Conservation (phyloP, 352 stramenopile species). For the Phytopythium aichiense region DNA sequence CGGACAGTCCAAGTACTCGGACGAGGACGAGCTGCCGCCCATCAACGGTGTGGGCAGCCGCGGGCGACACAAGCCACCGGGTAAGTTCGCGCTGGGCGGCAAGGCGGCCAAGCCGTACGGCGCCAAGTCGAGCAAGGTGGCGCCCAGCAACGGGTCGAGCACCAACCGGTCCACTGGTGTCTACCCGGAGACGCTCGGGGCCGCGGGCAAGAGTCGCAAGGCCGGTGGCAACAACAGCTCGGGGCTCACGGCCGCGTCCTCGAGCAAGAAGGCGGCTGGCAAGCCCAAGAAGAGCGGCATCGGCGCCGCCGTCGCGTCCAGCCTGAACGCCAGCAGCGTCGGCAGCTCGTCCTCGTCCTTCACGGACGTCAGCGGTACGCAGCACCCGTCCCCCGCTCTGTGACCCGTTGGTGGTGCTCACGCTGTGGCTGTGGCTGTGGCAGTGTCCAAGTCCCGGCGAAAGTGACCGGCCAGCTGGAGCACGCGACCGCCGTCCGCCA, state of each 20-base stretch:
- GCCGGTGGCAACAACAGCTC: slow-evolving; percentile 8
- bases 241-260: neutral
- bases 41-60: slow-evolving; percentile 29
- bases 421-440: neutral
- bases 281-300: slow-evolving; percentile 12
- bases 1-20: slow-evolving; percentile 13
- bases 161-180: slow-evolving; percentile 26
- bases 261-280: slow-evolving; percentile 8
- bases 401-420: neutral
- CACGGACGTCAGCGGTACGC: slow-evolving; percentile 8
- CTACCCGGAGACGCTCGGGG: slow-evolving; percentile 16
- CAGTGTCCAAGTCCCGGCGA: slow-evolving; percentile 8
- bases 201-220: slow-evolving; percentile 25
- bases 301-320: slow-evolving; percentile 10
- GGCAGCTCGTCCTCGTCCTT: slow-evolving; percentile 10
- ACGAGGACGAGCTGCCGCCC: slow-evolving; percentile 44
- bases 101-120: slow-evolving; percentile 21
- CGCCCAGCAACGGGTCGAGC: slow-evolving; percentile 18
- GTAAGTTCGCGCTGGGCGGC: slow-evolving; percentile 22
- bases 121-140: slow-evolving; percentile 23
- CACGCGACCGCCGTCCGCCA: neutral
- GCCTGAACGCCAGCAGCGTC: slow-evolving; percentile 1
- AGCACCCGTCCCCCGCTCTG: neutral
- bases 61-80: slow-evolving; percentile 12
- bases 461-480: slow-evolving; percentile 2